A percentile compares a stretch with the other conserved stretches of the same genome.
Conservation (phyloP, 1,284 basidiomycete species). For the Nidula niveotomentosa region DNA sequence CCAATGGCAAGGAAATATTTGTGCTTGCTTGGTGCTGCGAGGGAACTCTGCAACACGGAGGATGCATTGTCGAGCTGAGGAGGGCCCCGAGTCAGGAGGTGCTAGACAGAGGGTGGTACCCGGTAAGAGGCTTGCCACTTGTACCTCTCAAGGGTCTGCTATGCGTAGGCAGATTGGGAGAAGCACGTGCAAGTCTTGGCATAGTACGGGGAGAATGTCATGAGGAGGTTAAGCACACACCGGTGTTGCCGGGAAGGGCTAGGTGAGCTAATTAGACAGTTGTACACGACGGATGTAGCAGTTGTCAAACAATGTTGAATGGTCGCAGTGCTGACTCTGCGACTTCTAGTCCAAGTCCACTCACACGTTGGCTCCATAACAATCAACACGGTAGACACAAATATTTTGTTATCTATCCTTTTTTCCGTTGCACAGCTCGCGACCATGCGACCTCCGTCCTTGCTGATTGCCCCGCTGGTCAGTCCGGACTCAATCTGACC, state of each 20-base stretch:
- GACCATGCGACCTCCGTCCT: too few species aligned
- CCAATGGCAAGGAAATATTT: constrained; percentile 99
- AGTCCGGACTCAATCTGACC: too few species aligned
- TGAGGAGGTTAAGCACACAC: constrained; percentile 83
- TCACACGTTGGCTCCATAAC: too few species aligned
- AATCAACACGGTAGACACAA: too few species aligned
- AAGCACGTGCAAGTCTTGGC: constrained; percentile 87
- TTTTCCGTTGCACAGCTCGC: too few species aligned
- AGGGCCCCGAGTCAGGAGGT: constrained; percentile 66
- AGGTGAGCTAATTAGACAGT: constrained; percentile 27
- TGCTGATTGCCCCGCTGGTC: too few species aligned
- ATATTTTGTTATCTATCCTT: too few species aligned
- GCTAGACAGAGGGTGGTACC: constrained; percentile 62
- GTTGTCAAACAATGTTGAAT: too few species aligned
- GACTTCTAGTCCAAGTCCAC: too few species aligned
- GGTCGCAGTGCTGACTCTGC: too few species aligned
- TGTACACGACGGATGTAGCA: too few species aligned
- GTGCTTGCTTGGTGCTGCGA: constrained; percentile 61
- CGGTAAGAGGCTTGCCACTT: constrained; percentile 76
- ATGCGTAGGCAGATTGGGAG: constrained; percentile 79
- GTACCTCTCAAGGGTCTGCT: constrained; percentile 86
- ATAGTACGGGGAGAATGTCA: constrained; percentile 85
- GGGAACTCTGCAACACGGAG: constrained; percentile 32
- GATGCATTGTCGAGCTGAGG: constrained; percentile 41
- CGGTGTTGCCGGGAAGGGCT: constrained; percentile 69